Percentiles rank a stretch among this genome's conserved stretches.
Conservation (phyloP, 2,329 filamentous ascomycete genomes). For the Colletotrichum cereale region DNA sequence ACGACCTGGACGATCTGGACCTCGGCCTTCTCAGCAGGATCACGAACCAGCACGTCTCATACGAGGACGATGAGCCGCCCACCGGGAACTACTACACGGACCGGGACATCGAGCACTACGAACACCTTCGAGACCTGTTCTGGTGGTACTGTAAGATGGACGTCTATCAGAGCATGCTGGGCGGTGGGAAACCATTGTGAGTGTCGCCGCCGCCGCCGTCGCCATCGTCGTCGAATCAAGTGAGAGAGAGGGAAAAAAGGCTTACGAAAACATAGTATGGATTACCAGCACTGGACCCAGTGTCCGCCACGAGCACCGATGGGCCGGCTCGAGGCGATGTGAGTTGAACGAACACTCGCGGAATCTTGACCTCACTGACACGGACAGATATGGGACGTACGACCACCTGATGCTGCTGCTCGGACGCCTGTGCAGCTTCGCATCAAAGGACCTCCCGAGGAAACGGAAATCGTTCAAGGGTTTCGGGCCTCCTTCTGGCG, state of each 20-base stretch:
- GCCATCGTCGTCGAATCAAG: background rate
- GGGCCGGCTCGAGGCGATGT: slow-evolving; percentile 80
- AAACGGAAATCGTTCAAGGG: slow-evolving; percentile 78
- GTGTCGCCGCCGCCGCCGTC: no score
- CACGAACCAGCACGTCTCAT: slow-evolving; percentile 53
- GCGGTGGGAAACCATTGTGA: slow-evolving; percentile 87
- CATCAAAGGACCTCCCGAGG: slow-evolving; percentile 79
- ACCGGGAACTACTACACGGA: slow-evolving; percentile 56
- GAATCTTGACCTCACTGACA: slow-evolving; percentile 43
- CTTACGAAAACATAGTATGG: slow-evolving; percentile 69
- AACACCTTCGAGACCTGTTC: slow-evolving; percentile 86
- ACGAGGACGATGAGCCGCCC: slow-evolving; percentile 38
- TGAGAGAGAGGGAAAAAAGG: slow-evolving; percentile 9
- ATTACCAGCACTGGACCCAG: slow-evolving; percentile 84
- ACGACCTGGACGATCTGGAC: slow-evolving; percentile 56
- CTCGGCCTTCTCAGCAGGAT: slow-evolving; percentile 56
- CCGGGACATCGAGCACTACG: slow-evolving; percentile 82
- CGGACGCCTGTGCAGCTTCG: slow-evolving; percentile 83
- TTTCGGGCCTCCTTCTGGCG: slow-evolving; percentile 60
- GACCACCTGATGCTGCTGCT: slow-evolving; percentile 89
- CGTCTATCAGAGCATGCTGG: slow-evolving; percentile 88
- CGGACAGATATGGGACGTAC: slow-evolving; percentile 81
- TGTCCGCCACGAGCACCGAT: slow-evolving; percentile 88
- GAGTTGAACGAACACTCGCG: slow-evolving; percentile 48
- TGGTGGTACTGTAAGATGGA: slow-evolving; percentile 99